phyloP scores from a whole-genome alignment of 345 rosid genomes.

The Citrus inodora region DNA sequence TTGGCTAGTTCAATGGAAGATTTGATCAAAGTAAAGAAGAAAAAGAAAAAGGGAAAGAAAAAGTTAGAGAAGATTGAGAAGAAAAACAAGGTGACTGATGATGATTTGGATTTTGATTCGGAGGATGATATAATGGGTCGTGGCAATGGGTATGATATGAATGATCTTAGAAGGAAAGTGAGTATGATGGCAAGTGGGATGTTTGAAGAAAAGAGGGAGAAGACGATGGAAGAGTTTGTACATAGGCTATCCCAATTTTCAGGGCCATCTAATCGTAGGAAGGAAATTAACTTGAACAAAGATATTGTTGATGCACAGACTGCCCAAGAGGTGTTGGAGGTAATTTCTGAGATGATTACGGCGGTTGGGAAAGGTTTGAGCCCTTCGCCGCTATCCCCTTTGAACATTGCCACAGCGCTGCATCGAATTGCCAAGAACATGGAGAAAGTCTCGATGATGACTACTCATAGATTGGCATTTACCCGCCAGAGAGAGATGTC shows the following conservation, averaged over 20 bases:
- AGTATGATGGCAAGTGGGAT: conserved; percentile 62
- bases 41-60: conserved; percentile 54
- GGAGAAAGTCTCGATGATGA: conserved; percentile 86
- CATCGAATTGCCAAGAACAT: conserved; percentile 91
- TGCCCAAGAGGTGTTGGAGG: conserved; percentile 72
- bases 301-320: conserved; percentile 76
- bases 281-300: conserved; percentile 72
- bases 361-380: conserved; percentile 87
- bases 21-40: conserved; percentile 51
- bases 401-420: conserved; percentile 82
- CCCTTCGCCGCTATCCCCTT: conserved; percentile 82
- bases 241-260: conserved; percentile 71
- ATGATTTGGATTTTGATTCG: conserved; percentile 32
- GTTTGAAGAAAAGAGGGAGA: conserved; percentile 69
- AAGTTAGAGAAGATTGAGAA: conserved; percentile 23
- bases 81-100: conserved; percentile 32
- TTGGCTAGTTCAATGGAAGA: conserved; percentile 48
- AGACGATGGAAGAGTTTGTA: conserved; percentile 57
- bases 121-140: conserved; percentile 25
- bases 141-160: conserved; percentile 23
- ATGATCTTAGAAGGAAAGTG: conserved; percentile 42
- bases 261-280: conserved; percentile 69
- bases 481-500: conserved; percentile 91
- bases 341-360: conserved; percentile 61
- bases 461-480: conserved; percentile 61